Evolutionary conservation across 257 asterid genomes (phyloP).

Genomic region (Anisodus tanguticus): DNA sequence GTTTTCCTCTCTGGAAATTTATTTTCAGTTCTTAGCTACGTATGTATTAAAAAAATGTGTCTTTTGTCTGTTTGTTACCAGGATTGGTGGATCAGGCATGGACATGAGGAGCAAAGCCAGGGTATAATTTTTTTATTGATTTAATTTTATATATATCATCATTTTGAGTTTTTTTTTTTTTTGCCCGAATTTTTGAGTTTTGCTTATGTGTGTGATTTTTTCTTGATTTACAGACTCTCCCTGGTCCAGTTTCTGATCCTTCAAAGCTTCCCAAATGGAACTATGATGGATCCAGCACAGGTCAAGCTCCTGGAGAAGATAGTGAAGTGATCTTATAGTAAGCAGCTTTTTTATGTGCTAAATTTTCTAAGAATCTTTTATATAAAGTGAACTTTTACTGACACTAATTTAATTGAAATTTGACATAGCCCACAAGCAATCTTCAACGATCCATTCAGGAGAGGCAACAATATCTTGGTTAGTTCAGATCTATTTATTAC

Average conservation of each 20-base stretch:
- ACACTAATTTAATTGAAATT: not conserved
- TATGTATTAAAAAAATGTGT: not conserved
- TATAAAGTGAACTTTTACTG: not conserved
- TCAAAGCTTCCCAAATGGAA: constrained; percentile 89
- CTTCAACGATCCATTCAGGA: constrained; percentile 88
- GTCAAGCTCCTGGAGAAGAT: constrained; percentile 95
- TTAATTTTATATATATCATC: not conserved
- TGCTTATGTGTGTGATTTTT: not conserved
- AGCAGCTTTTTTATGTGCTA: constrained; percentile 26
- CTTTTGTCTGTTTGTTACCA: constrained; percentile 33
- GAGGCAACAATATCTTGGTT: constrained; percentile 83
- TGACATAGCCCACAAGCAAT: constrained; percentile 86
- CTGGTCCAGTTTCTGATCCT: constrained; percentile 71
- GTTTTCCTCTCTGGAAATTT: not conserved
- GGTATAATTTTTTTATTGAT: constrained; percentile 47
- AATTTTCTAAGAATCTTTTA: not conserved
- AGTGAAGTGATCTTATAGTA: constrained; percentile 95
- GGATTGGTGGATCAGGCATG: constrained; percentile 97
- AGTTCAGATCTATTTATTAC: constrained; percentile 22
- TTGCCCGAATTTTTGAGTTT: not conserved
- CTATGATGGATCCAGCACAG: constrained; percentile 93
- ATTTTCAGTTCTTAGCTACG: not conserved
- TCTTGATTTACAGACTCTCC: constrained; percentile 59
- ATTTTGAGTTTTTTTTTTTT: not conserved
- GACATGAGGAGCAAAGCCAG: constrained; percentile 94